Conservation (phyloP, 2,329 filamentous ascomycete genomes). For the Neonectria coccinea region DNA sequence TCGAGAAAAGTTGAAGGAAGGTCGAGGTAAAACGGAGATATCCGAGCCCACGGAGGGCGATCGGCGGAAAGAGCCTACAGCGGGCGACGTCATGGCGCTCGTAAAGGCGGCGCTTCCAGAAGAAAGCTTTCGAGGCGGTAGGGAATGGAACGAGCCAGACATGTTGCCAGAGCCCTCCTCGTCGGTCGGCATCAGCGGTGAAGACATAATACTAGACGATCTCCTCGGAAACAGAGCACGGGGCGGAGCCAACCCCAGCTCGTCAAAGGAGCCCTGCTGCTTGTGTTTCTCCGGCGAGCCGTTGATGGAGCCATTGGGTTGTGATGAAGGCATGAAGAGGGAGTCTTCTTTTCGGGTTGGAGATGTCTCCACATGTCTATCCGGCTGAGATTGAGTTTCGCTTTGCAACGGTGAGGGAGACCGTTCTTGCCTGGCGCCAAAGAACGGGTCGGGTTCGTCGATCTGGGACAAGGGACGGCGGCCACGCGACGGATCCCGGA, state of each 20-base stretch:
- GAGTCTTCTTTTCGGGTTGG: constrained; percentile 50
- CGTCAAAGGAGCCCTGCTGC: constrained; percentile 60
- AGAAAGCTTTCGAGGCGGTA: constrained; percentile 81
- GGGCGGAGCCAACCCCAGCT: constrained; percentile 64
- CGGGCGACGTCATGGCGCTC: constrained; percentile 65
- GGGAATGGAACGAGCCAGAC: constrained; percentile 68
- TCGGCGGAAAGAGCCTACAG: constrained; percentile 71
- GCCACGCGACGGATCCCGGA: constrained; percentile 56
- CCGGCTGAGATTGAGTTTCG: constrained; percentile 48
- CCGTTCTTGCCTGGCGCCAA: constrained; percentile 67
- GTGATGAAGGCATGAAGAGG: constrained; percentile 52
- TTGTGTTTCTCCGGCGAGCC: constrained; percentile 61
- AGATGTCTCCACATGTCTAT: constrained; percentile 46
- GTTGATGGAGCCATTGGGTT: constrained; percentile 47
- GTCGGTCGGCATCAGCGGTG: constrained; percentile 74
- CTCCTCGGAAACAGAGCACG: constrained; percentile 62
- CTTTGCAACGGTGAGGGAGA: constrained; percentile 67
- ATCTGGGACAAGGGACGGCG: constrained; percentile 55
- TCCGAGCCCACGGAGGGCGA: constrained; percentile 91
- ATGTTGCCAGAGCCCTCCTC: constrained; percentile 73
- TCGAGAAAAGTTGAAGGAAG: constrained; percentile 93
- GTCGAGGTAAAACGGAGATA: constrained; percentile 76
- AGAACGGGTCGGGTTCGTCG: constrained; percentile 56
- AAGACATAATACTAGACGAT: constrained; percentile 71
- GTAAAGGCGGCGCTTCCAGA: constrained; percentile 69